Evolutionary conservation across 768 basidiomycete genomes (phyloP), one percentile per base, ranked within the genome.

Genomic region (Boletus reticulatus): DNA sequence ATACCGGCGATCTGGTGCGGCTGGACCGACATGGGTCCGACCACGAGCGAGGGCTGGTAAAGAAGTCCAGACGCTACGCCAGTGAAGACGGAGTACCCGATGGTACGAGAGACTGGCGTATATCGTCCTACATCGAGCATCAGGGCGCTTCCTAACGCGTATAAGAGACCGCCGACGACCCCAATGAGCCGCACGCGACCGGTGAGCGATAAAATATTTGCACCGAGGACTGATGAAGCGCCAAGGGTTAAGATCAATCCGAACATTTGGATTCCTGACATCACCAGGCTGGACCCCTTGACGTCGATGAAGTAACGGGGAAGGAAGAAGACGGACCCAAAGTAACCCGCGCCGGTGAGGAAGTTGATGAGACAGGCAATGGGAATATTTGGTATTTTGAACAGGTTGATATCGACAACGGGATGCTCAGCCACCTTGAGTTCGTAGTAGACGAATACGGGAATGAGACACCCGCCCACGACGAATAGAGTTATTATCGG

Each of bases 291-390:
- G 34, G 71, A 74, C 17, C 66, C 60, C 37, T 72, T 73, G 58
- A 72, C 53, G 48, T 74, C 73, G 58, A 75, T 75, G 46, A 73
- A 74, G 55, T 74, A 73, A 38, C 71, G 73, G n/a, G 72, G 72
- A 24, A 73, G 65, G 58, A 75, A 73, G 56, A 75, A 73, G 53
- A 74, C 72, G 14, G 63, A 62, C 10, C 72, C 72, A 51, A 73
- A 74, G 58, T 72, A 74, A 19, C 72, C 72, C 14, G 73, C 73
- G 43, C 73, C 72, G 0, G 72, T 73, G 45, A 73, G 68, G 57
- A 73, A 74, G 48, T 73, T 74, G 59, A 73, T 72, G 50, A 75
- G 60, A 52, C 72, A 73, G 6, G 68, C 55, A 10, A 72, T 69
- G 22, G 68, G 72, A 19, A 73, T 75, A 29, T 75, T 73, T 2